phyloP scores from a whole-genome alignment of 2,329 filamentous ascomycete genomes.

The Cercospora sp. region DNA sequence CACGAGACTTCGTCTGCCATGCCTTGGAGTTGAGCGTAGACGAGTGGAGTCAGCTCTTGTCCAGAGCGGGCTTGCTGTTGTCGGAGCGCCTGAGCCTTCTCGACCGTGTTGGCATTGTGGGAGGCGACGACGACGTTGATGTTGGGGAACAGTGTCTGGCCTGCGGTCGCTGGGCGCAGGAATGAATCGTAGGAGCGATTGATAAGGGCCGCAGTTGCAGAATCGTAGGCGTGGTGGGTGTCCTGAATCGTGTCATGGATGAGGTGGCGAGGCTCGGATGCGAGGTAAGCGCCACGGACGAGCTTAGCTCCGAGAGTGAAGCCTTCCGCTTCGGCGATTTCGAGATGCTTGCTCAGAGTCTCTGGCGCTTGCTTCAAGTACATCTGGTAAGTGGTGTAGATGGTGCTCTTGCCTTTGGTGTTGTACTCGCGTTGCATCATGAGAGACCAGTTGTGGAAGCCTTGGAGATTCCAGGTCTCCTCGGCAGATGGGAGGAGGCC shows the following conservation, averaged over 20 bases:
- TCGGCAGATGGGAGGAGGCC: constrained; percentile 83
- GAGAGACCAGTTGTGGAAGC: constrained; percentile 79
- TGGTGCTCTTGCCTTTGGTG: constrained; percentile 59
- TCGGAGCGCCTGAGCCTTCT: constrained; percentile 53
- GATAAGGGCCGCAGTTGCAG: constrained; percentile 67
- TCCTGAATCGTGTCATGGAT: constrained; percentile 57
- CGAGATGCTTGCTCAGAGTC: constrained; percentile 45
- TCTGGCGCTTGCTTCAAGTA: constrained; percentile 50
- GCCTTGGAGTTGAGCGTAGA: constrained; percentile 81
- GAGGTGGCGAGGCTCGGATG: constrained; percentile 51
- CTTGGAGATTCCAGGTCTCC: constrained; percentile 73
- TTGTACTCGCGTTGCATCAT: constrained; percentile 66
- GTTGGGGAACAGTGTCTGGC: constrained; percentile 41
- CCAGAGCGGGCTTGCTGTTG: constrained; percentile 46
- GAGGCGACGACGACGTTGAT: constrained; percentile 72
- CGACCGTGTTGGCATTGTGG: constrained; percentile 75
- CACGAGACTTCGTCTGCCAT: constrained; percentile 92
- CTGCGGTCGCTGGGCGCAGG: constrained; percentile 48
- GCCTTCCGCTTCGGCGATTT: constrained; percentile 46
- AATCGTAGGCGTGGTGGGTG: constrained; percentile 67
- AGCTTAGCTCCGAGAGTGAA: constrained; percentile 60
- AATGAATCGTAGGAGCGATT: constrained; percentile 60
- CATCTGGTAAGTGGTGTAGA: constrained; percentile 68
- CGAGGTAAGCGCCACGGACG: constrained; percentile 59
- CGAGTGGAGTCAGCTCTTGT: constrained; percentile 50